Base-by-base conservation (phyloP, 768 basidiomycete species). In the Postia placenta region DNA sequence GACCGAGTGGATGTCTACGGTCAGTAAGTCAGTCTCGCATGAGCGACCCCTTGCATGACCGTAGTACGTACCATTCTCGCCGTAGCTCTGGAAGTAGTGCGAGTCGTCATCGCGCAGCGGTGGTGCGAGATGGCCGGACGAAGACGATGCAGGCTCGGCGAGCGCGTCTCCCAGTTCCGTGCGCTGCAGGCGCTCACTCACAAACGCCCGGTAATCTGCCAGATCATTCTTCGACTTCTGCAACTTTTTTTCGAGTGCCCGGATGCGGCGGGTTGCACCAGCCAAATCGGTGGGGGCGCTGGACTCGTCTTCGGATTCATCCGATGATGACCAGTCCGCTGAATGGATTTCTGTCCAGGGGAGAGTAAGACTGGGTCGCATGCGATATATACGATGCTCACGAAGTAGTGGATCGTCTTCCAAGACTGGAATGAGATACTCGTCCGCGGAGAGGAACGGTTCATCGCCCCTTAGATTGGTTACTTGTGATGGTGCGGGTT, bases 81-180 rank as follows among this genome's bases (percentile, higher is more conserved):
- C 86, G 59, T 98, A 97, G 51, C 87, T 89, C 48, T 87, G 75
- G 67, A 96, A 98, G 67, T 97, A 97, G 61, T 96, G 91, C 0
- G 88, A 79, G 63, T 98, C 95, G 53, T 96, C 90, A 56, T 96
- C 92, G 30, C 87, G 68, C 23, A 60, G 57, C n/a, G 74, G 55
- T 22, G 62, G 55, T 15, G 62, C 42, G 3, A 58, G 54, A 41
- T 64, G 57, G 23, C 48, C 58, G 19, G 60, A 55, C 11, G 48
- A 25, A n/a, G 57, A 47, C 11, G 60, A 49, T 6, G 26, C 64
- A 50, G 52, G 40, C 23, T 74, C 74, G 9, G 69, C 65, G 1
- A 73, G 51, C 15, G 69, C 71, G 19, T 78, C 76, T 4, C 72
- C 57, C 25, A 81, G 60, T 49, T 57, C 64, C 1, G 73, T 52